Evolutionary conservation across 116 monocot genomes (phyloP).

Genomic region (Zostera marina): DNA sequence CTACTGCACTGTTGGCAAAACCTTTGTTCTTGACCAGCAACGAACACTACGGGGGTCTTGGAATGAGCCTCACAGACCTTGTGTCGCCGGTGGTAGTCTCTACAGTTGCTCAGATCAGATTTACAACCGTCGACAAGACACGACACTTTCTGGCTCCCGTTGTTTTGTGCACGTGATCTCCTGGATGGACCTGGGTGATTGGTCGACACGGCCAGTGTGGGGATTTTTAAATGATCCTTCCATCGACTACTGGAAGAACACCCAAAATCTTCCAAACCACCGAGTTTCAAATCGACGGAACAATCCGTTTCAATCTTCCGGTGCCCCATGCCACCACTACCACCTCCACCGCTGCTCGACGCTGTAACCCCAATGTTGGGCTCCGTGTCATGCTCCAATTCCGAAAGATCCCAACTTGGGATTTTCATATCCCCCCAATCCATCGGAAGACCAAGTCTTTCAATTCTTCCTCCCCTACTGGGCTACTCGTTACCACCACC

Average conservation of each 20-base stretch:
- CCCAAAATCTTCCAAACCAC: slow-evolving; percentile 27
- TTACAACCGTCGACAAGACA: slow-evolving; percentile 73
- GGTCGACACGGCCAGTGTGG: not conserved
- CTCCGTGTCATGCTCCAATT: slow-evolving; percentile 15
- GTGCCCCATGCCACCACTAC: not conserved
- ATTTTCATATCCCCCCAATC: slow-evolving; percentile 54
- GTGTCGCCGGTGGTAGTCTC: slow-evolving; percentile 79
- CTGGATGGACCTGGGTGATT: slow-evolving; percentile 19
- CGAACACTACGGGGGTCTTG: slow-evolving; percentile 68
- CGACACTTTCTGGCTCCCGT: slow-evolving; percentile 24
- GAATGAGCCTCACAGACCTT: slow-evolving; percentile 89
- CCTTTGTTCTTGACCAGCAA: slow-evolving; percentile 70
- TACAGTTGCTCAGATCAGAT: slow-evolving; percentile 62
- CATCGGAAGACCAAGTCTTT: slow-evolving; percentile 13
- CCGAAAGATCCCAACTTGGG: slow-evolving; percentile 29
- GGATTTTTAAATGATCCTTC: slow-evolving; percentile 9
- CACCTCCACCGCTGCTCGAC: slow-evolving; percentile 3
- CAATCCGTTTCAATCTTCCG: slow-evolving; percentile 11
- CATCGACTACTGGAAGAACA: slow-evolving; percentile 8
- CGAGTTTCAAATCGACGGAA: slow-evolving; percentile 65
- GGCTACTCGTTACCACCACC: not conserved
- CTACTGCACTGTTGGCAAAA: slow-evolving; percentile 98
- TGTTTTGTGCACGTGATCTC: slow-evolving; percentile 29
- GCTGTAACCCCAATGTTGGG: slow-evolving; percentile 8
- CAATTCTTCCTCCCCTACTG: not conserved